A percentile compares a stretch with the other conserved stretches of the same genome.
These are phyloP conservation scores for Saprolegnia diclina DNA, from an alignment of 352 stramenopile species.

Conservation along the genomic window DNA sequence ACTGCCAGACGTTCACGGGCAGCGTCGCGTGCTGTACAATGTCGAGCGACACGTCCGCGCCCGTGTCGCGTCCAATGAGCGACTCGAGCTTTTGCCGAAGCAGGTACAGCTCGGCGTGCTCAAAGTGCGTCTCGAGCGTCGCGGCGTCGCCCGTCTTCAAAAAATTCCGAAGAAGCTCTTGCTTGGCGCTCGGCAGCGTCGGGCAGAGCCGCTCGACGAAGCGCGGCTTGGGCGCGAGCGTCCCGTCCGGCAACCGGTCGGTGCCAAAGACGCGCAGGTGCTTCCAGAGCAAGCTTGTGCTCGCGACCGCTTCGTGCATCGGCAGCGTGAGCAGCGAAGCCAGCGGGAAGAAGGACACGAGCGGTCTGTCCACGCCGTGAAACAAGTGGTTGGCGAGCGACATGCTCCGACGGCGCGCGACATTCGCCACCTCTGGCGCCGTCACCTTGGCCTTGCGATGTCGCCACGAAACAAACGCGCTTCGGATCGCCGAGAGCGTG, in stretches of 20 bases:
- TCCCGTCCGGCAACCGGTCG: not conserved
- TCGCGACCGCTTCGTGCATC: not conserved
- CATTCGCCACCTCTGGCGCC: not conserved
- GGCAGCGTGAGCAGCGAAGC: slow-evolving; percentile 12
- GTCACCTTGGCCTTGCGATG: not conserved
- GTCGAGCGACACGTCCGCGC: slow-evolving; percentile 2
- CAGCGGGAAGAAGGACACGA: slow-evolving; percentile 7
- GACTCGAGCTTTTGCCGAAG: slow-evolving; percentile 12
- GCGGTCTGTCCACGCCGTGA: not conserved
- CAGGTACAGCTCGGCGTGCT: not conserved
- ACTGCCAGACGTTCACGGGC: slow-evolving; percentile 20
- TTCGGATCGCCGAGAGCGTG: too few relatives aligned
- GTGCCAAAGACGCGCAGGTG: not conserved
- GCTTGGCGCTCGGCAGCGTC: not conserved
- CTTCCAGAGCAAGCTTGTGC: not conserved
- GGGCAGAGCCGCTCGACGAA: slow-evolving; percentile 14
- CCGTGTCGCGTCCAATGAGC: not conserved
- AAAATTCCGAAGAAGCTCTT: slow-evolving; percentile 1
- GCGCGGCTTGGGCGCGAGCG: not conserved
- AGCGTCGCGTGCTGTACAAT: slow-evolving; percentile 14
- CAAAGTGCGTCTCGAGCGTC: not conserved
- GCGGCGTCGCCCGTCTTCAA: not conserved
- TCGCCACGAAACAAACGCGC: too few relatives aligned
- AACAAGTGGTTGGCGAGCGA: not conserved
- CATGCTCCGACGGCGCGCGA: not conserved